A percentile compares a stretch with the other conserved stretches of the same genome.
phyloP scores from a whole-genome alignment of 192 early-diverging fungal genomes.

The Gamsiella multidivaricata region DNA sequence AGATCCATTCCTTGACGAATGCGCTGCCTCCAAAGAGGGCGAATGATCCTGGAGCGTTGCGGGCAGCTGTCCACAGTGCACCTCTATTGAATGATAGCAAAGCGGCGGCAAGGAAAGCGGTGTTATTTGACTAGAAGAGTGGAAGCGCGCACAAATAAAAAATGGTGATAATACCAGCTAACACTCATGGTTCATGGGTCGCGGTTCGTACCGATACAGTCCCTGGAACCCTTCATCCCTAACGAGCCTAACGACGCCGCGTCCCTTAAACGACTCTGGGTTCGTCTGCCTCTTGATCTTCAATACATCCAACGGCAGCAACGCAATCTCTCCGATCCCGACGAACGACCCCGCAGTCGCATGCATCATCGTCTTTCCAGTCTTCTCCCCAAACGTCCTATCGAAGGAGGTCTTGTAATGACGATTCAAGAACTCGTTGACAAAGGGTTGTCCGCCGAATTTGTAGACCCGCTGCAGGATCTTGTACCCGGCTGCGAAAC shows the following conservation, averaged over 20 bases:
- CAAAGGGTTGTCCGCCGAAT: slow-evolving; percentile 96
- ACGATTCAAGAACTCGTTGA: slow-evolving; percentile 88
- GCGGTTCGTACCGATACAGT: neutral
- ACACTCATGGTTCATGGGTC: no score
- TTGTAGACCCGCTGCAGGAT: slow-evolving; percentile 97
- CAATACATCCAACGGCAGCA: slow-evolving; percentile 94
- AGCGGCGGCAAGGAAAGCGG: no score
- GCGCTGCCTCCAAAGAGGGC: slow-evolving; percentile 94
- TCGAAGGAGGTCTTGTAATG: slow-evolving; percentile 82
- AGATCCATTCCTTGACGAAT: slow-evolving; percentile 91
- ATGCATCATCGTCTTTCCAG: slow-evolving; percentile 94
- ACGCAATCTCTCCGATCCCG: slow-evolving; percentile 95
- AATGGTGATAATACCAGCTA: no score
- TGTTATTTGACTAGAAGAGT: no score
- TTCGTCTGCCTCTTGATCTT: slow-evolving; percentile 98
- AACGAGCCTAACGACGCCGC: slow-evolving; percentile 79
- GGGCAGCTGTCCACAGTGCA: slow-evolving; percentile 93
- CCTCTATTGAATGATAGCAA: slow-evolving; percentile 63
- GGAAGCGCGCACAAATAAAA: no score
- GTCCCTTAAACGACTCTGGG: slow-evolving; percentile 84
- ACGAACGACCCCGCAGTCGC: slow-evolving; percentile 95
- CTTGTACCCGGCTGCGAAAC: slow-evolving; percentile 98
- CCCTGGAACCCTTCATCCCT: slow-evolving; percentile 79
- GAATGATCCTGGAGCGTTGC: slow-evolving; percentile 99
- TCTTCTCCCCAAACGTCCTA: slow-evolving; percentile 89